Conservation (phyloP, 805 yeast genomes). For the Tetrapisispora arboricola region DNA sequence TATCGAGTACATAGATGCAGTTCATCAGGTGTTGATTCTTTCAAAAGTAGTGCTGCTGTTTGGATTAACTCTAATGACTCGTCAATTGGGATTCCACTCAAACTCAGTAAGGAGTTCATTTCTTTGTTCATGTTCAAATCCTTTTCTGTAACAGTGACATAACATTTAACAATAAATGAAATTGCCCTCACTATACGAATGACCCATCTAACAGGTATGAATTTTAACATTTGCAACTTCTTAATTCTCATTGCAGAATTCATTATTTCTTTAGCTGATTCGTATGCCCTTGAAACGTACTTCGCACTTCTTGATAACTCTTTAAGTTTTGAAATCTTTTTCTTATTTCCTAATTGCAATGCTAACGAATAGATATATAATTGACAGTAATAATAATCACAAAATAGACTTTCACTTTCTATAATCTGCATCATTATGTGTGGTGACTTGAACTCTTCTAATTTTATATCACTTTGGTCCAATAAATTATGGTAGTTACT, state of each 20-base stretch:
- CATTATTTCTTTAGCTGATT: constrained; percentile 72
- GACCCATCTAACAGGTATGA: constrained; percentile 90
- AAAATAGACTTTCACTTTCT: constrained; percentile 60
- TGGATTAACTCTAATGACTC: constrained; percentile 61
- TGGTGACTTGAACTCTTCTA: background rate
- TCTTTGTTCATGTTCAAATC: constrained; percentile 27
- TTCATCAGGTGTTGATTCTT: constrained; percentile 85
- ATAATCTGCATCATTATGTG: constrained; percentile 28
- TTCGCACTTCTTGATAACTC: constrained; percentile 65
- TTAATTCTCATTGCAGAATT: constrained; percentile 63
- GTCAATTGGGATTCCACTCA: constrained; percentile 58
- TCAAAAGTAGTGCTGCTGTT: constrained; percentile 57
- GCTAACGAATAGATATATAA: constrained; percentile 80
- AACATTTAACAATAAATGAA: constrained; percentile 82
- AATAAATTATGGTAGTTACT: constrained; percentile 48
- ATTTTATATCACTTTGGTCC: background rate
- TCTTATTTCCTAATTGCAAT: constrained; percentile 37
- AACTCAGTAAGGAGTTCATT: constrained; percentile 40
- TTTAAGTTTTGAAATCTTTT: constrained; percentile 41
- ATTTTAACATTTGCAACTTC: constrained; percentile 48
- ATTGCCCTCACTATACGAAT: constrained; percentile 78
- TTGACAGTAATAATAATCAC: constrained; percentile 79
- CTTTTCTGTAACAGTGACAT: constrained; percentile 45
- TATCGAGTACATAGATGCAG: constrained; percentile 74
- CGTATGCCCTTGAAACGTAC: constrained; percentile 72